phyloP scores from a whole-genome alignment of 2,329 filamentous ascomycete genomes.

The Fusarium ramigenum region DNA sequence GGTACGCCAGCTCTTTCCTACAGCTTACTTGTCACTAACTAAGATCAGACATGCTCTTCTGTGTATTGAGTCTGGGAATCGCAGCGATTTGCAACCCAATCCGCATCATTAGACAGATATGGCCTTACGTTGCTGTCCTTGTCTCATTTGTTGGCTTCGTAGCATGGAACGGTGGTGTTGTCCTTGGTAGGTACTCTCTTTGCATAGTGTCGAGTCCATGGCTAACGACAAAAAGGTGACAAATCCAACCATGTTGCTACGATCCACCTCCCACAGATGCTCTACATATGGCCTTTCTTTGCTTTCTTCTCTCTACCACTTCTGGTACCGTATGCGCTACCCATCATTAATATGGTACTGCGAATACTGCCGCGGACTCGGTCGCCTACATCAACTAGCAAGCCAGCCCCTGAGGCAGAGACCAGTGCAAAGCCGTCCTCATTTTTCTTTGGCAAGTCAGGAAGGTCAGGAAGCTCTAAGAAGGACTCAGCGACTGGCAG shows the following conservation, averaged over 20 bases:
- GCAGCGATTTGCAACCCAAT: slow-evolving; percentile 62
- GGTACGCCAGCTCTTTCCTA: slow-evolving; percentile 51
- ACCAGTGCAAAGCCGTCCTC: background rate
- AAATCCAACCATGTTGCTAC: slow-evolving; percentile 94
- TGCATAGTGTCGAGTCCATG: background rate
- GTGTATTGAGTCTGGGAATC: slow-evolving; percentile 70
- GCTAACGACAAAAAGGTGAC: slow-evolving; percentile 69
- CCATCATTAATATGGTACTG: slow-evolving; percentile 41
- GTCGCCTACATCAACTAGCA: background rate
- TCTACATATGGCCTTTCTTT: slow-evolving; percentile 94
- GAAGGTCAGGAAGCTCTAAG: background rate
- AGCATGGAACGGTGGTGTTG: slow-evolving; percentile 87
- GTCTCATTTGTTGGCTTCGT: slow-evolving; percentile 78
- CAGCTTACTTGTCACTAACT: slow-evolving; percentile 17
- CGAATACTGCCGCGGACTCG: background rate
- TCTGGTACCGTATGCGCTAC: slow-evolving; percentile 62
- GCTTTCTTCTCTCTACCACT: slow-evolving; percentile 89
- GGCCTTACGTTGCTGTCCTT: slow-evolving; percentile 71
- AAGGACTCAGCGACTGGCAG: background rate
- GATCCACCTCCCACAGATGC: slow-evolving; percentile 88
- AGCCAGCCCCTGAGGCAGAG: background rate
- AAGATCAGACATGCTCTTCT: slow-evolving; percentile 61
- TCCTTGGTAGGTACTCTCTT: slow-evolving; percentile 71
- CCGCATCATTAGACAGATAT: slow-evolving; percentile 58
- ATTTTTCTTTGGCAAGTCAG: background rate